Conservation (phyloP, 371 early-diverging fungal genomes). For the Capniomyces stellatus region DNA sequence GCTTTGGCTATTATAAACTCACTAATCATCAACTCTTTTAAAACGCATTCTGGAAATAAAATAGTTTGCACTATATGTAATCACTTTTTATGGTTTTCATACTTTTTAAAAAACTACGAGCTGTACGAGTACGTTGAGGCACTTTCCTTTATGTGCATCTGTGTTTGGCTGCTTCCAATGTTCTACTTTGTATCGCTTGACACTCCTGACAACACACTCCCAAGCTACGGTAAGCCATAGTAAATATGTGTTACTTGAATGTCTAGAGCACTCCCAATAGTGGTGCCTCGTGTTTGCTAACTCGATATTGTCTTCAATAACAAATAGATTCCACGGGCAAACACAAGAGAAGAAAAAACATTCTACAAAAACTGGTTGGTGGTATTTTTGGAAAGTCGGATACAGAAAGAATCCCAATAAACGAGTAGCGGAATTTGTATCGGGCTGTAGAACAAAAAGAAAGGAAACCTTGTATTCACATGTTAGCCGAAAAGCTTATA, state of each 20-base stretch:
- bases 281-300: no score
- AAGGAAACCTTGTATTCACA: no score
- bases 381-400: no score
- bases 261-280: no score
- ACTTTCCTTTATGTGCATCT: conserved; percentile 20
- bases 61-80: conserved; percentile 8
- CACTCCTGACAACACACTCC: conserved; percentile 13
- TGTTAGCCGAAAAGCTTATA: no score
- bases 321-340: conserved; percentile 1
- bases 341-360: conserved; percentile 1
- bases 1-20: not conserved
- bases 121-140: conserved; percentile 9
- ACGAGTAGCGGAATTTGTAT: no score
- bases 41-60: no score
- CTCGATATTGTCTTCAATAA: no score
- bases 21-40: not conserved
- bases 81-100: conserved; percentile 22
- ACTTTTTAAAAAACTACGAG: conserved; percentile 9
- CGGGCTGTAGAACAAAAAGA: no score
- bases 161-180: conserved; percentile 22
- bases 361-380: not conserved
- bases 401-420: no score
- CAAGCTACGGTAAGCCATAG: conserved; percentile 7
- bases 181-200: conserved; percentile 21
- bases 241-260: no score